Evolutionary conservation across 257 asterid species (phyloP), one percentile per base, ranked within the genome.

Genomic region (Ophiorrhiza pumila): DNA sequence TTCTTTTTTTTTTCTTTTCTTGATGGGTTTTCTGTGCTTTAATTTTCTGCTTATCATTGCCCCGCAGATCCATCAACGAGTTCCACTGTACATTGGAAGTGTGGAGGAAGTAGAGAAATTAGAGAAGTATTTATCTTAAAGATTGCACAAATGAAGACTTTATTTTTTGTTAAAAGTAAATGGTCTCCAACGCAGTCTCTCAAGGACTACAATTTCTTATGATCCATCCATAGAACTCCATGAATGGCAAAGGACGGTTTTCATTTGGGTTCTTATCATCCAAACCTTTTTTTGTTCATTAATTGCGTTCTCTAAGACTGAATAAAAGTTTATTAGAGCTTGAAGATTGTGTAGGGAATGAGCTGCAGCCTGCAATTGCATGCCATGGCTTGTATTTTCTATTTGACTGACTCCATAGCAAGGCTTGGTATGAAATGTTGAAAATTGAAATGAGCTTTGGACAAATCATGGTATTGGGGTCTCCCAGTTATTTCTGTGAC

Each of bases 11-110:
- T n/a, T 60, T 41, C 3, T 0, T 12, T 47, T 35, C 0, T 23
- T 0, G 7, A 15, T 66, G 31, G 22, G 20, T 37, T 42, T 7
- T 34, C 25, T 65, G n/a, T 22, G 27, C 47, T 9, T 0, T 56
- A 8, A 42, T 55, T 23, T 41, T 42, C 23, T 35, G 5, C 6
- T 62, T 68, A 41, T 73, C 50, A 57, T 56, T 73, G 23, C 55
- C 55, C 55, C 75, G 82, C 89, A 89, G 96, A 84, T 90, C 65
- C 96, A 91, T 81, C 98, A 91, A 77, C 76, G 98, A 64, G 85
- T 90, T 61, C 97, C 98, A 0, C 80, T 93, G 80, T 94, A 83
- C 88, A 90, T 90, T 78, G 97, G 98, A 76, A 94, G 97, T 45
- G 69, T 73, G 84, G 97, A 90, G 32, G 97, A 94, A 79, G 96